These are phyloP conservation scores for Venturiaceae sp. DNA, from an alignment of 2,329 filamentous ascomycete genomes.

Conservation along the genomic window DNA sequence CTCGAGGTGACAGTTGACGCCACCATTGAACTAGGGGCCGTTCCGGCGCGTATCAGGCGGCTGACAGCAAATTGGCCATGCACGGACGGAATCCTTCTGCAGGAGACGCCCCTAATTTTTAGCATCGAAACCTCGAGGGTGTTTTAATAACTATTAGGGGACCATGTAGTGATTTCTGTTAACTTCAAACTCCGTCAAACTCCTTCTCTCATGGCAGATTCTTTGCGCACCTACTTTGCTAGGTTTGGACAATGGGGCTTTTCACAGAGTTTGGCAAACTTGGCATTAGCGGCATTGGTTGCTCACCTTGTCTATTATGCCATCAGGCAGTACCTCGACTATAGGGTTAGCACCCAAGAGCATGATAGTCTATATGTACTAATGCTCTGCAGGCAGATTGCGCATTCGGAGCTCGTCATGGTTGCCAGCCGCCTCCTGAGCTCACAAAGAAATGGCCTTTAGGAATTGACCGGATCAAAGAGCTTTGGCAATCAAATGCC, in stretches of 20 bases:
- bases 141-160: neutral
- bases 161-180: neutral
- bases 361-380: neutral
- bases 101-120: neutral
- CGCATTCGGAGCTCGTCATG: slow-evolving; percentile 7
- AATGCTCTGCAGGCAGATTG: slow-evolving; percentile 6
- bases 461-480: slow-evolving; percentile 18
- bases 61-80: neutral
- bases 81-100: neutral
- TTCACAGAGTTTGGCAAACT: neutral
- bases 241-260: neutral
- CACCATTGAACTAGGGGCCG: neutral
- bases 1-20: neutral
- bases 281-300: neutral
- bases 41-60: neutral
- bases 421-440: slow-evolving; percentile 13
- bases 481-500: slow-evolving; percentile 23
- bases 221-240: neutral
- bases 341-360: neutral
- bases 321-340: neutral
- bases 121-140: neutral
- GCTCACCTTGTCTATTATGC: neutral
- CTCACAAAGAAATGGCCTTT: slow-evolving; percentile 17
- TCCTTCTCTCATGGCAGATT: neutral
- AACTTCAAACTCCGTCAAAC: neutral